These are phyloP conservation scores for Trichoderma pleuroti DNA, from an alignment of 2,329 filamentous ascomycete species.

Conservation along the genomic window DNA sequence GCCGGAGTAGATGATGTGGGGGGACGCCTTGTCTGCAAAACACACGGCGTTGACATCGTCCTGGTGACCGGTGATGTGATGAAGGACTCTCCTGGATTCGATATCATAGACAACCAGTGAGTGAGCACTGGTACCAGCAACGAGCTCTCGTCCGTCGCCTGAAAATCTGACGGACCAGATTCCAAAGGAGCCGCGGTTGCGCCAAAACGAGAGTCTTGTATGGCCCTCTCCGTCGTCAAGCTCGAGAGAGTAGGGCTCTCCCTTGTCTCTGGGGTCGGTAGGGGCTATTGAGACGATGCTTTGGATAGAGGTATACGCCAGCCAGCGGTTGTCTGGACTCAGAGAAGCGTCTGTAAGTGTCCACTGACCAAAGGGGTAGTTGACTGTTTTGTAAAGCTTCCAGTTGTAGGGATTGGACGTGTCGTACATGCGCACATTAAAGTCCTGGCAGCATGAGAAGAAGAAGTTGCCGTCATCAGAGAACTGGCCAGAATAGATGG, in stretches of 20 bases:
- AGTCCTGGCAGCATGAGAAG: constrained; percentile 87
- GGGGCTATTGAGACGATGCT: constrained; percentile 80
- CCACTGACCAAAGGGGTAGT: constrained; percentile 86
- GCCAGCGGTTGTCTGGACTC: constrained; percentile 84
- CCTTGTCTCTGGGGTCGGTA: constrained; percentile 77
- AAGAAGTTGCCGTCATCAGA: constrained; percentile 98
- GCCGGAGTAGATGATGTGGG: constrained; percentile 92
- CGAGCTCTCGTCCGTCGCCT: constrained; percentile 83
- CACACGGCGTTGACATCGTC: constrained; percentile 96
- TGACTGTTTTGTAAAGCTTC: constrained; percentile 90
- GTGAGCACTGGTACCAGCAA: constrained; percentile 77
- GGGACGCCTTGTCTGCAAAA: constrained; percentile 83
- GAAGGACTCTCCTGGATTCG: constrained; percentile 69
- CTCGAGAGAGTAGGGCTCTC: constrained; percentile 77
- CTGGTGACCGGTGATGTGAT: constrained; percentile 72
- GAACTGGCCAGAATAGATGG: constrained; percentile 94
- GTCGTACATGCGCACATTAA: constrained; percentile 94
- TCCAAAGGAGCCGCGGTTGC: constrained; percentile 43
- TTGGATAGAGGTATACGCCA: constrained; percentile 88
- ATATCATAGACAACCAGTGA: constrained; percentile 91
- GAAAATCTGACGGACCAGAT: constrained; percentile 94
- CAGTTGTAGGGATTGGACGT: constrained; percentile 93
- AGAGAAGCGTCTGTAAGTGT: constrained; percentile 91
- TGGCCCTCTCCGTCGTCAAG: constrained; percentile 42
- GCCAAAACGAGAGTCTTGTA: constrained; percentile 27